These are phyloP conservation scores for Kuraishia molischiana DNA, from an alignment of 805 yeast species.

Conservation along the genomic window DNA sequence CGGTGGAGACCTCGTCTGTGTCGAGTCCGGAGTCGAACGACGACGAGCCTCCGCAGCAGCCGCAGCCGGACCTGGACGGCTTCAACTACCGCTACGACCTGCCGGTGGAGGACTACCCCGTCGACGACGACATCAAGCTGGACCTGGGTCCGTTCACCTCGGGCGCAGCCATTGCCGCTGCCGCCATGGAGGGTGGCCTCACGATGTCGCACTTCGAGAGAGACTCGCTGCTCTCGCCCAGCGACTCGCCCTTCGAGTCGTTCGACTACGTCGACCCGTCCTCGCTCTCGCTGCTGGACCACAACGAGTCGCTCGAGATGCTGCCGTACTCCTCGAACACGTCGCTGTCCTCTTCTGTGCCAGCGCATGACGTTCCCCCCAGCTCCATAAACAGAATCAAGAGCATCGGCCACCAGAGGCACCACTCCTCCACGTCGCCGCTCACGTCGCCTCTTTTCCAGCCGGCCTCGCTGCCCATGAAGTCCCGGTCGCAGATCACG, in stretches of 20 bases:
- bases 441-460: too few relatives aligned
- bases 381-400: too few relatives aligned
- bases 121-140: slow-evolving; percentile 2
- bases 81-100: slow-evolving; percentile 7
- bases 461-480: too few relatives aligned
- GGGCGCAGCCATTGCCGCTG: slow-evolving; percentile 19
- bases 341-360: not conserved
- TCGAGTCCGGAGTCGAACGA: slow-evolving; percentile 15
- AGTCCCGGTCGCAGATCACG: too few relatives aligned
- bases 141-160: slow-evolving; percentile 19
- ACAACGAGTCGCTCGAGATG: too few relatives aligned
- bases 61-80: slow-evolving; percentile 6
- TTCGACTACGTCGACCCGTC: too few relatives aligned
- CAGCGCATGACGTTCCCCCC: not conserved
- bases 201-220: slow-evolving; percentile 19
- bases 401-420: too few relatives aligned
- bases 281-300: too few relatives aligned
- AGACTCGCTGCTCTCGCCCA: not conserved
- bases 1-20: slow-evolving; percentile 12
- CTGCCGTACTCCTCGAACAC: not conserved
- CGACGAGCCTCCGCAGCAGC: slow-evolving; percentile 7
- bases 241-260: too few relatives aligned
- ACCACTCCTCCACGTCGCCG: too few relatives aligned
- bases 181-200: slow-evolving; percentile 18
- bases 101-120: slow-evolving; percentile 5